Evolutionary conservation across 805 yeast species (phyloP).

Genomic region (Jamesozyma lodderae): DNA sequence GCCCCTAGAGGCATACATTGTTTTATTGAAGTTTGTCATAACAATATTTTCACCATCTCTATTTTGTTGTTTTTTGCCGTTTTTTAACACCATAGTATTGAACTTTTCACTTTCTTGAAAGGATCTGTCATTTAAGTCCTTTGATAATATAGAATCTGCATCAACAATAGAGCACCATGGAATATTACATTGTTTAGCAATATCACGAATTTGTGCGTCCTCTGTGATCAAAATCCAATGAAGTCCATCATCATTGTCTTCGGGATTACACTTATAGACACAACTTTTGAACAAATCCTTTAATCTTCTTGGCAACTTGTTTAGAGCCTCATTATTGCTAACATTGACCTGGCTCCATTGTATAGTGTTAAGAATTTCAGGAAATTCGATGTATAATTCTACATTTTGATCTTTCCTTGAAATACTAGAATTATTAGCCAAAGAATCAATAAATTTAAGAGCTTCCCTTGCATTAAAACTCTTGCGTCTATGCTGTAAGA

Average conservation of each 20-base stretch:
- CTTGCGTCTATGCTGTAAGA: constrained; percentile 43
- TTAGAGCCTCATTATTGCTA: constrained; percentile 7
- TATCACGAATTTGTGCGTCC: constrained; percentile 47
- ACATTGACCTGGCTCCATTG: constrained; percentile 20
- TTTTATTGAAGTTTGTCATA: constrained; percentile 38
- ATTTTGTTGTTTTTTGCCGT: constrained; percentile 15
- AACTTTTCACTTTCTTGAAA: constrained; percentile 19
- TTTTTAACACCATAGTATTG: constrained; percentile 16
- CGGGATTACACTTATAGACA: constrained; percentile 42
- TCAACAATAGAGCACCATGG: constrained; percentile 34
- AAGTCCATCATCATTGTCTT: constrained; percentile 27
- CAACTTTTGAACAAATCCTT: constrained; percentile 50
- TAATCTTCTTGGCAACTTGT: constrained; percentile 42
- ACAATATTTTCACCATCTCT: constrained; percentile 29
- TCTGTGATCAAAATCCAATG: constrained; percentile 58
- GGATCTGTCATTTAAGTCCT: constrained; percentile 18
- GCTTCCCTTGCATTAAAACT: constrained; percentile 62
- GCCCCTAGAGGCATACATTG: constrained; percentile 54
- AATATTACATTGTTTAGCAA: constrained; percentile 44
- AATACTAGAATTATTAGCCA: constrained; percentile 6
- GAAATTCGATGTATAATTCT: constrained; percentile 40
- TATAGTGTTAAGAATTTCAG: constrained; percentile 29
- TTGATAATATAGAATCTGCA: constrained; percentile 22
- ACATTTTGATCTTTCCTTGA: constrained; percentile 7
- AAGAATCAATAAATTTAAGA: constrained; percentile 47